Evolutionary conservation across 345 rosid species (phyloP), one percentile per base, ranked within the genome.

Genomic region (Ceriops tagal): DNA sequence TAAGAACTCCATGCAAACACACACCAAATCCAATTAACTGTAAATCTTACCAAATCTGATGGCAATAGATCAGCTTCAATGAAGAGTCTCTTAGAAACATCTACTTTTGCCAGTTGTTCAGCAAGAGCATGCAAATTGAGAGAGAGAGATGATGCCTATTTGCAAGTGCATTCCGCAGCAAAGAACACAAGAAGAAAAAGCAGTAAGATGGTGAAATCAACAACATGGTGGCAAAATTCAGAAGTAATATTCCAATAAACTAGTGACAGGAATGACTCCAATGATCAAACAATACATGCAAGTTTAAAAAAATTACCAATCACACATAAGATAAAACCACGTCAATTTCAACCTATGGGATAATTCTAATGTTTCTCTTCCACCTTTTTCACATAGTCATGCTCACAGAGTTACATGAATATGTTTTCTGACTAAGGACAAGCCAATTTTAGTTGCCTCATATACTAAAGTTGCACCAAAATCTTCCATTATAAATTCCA

Each of bases 21-120:
- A 3, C 16, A 62, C n/a, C 22, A n/a, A 39, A 39, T 31, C 52
- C 24, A 64, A 55, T 52, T 2, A 47, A 34, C 62, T 53, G 49
- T 4, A 51, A 58, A 37, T 62, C 80, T 53, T 84, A 93, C 97
- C 93, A 70, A 69, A 52, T 88, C 89, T 26, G 84, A 62, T 3
- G 91, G 86, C 51, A 93, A 79, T 58, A 91, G 76, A 78, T 93
- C 92, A 47, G 85, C 75, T 62, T 89, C 96, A 56, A 93, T 83
- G 82, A 83, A 91, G 49, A 91, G 92, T 74, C 90, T 78, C 72
- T 83, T 65, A 5, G 89, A 83, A 72, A 89, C 64, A 37, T 89
- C 89, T 47, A 87, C 88, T 66, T 83, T 86, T 52, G 77, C 90
- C 5, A 93, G 78, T 67, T 83, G 84, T 64, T 88, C 84, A 0